Percentiles rank a stretch among this genome's conserved stretches.
These are phyloP conservation scores for Pseudogymnoascus sp. DNA, from an alignment of 2,329 filamentous ascomycete species.

Conservation along the genomic window DNA sequence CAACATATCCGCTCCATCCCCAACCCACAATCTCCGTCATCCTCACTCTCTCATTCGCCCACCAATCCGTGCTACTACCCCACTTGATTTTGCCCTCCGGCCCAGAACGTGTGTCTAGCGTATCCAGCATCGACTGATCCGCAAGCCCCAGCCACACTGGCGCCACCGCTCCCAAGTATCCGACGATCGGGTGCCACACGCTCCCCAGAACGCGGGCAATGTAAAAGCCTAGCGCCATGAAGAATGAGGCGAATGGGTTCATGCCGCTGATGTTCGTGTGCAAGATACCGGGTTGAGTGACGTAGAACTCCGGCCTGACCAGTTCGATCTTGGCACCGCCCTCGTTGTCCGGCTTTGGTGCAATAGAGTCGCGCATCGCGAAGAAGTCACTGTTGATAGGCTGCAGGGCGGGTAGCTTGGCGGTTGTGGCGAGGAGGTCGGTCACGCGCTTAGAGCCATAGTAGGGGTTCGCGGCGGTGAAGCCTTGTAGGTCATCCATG, in stretches of 20 bases:
- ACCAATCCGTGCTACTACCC: constrained; percentile 62
- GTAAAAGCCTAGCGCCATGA: constrained; percentile 61
- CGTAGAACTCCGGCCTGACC: constrained; percentile 57
- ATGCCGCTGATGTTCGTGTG: constrained; percentile 74
- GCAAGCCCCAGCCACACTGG: constrained; percentile 72
- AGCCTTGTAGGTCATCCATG: constrained; percentile 70
- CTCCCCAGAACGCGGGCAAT: constrained; percentile 71
- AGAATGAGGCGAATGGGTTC: constrained; percentile 56
- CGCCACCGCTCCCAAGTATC: constrained; percentile 68
- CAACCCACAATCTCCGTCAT: constrained; percentile 81
- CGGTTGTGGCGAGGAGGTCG: constrained; percentile 72
- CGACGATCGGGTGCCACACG: constrained; percentile 74
- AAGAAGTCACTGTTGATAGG: constrained; percentile 50
- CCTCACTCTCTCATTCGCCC: constrained; percentile 53
- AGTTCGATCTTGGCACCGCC: constrained; percentile 17
- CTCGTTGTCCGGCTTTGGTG: constrained; percentile 15
- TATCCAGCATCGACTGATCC: constrained; percentile 52
- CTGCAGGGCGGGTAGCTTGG: constrained; percentile 53
- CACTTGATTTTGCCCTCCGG: constrained; percentile 59
- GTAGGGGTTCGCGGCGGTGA: constrained; percentile 57
- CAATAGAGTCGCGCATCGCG: constrained; percentile 21
- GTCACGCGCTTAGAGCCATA: constrained; percentile 82
- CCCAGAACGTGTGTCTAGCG: constrained; percentile 35
- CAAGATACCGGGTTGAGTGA: constrained; percentile 81
- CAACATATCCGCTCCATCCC: constrained; percentile 60